These are phyloP conservation scores for Penicillium sp. DNA, from an alignment of 2,329 filamentous ascomycete genomes.

Conservation along the genomic window DNA sequence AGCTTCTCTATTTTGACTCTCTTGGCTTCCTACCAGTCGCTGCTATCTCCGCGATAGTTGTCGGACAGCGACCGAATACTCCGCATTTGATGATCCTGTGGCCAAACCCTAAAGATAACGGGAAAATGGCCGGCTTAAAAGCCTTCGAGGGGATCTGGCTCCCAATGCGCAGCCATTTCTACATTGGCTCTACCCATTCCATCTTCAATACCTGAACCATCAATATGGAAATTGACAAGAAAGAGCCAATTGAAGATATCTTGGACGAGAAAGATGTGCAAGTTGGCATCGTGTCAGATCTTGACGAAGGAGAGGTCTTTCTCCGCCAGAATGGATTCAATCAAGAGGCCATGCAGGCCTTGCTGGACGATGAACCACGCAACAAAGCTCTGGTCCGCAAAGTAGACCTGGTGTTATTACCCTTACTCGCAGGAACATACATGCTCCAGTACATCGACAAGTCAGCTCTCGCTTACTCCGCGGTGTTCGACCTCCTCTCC, in stretches of 20 bases:
- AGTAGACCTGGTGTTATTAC: conserved; percentile 55
- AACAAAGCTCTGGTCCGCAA: conserved; percentile 41
- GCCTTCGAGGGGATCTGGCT: neutral
- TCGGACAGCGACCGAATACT: conserved; percentile 17
- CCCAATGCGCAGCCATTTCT: neutral
- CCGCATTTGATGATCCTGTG: conserved; percentile 3
- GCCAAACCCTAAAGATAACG: conserved; percentile 12
- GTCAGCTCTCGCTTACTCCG: conserved; percentile 56
- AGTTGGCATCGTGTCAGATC: conserved; percentile 31
- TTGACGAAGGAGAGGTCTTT: conserved; percentile 54
- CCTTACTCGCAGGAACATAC: conserved; percentile 47
- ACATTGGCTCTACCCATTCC: neutral
- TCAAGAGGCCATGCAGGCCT: conserved; percentile 44
- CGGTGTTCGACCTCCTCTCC: conserved; percentile 58
- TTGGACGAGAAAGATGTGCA: conserved; percentile 22
- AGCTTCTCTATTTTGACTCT: neutral
- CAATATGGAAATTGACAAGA: conserved; percentile 12
- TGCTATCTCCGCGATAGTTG: neutral
- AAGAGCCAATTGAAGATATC: neutral
- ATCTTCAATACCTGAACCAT: neutral
- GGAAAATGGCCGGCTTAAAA: neutral
- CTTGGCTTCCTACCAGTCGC: neutral
- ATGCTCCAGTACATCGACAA: conserved; percentile 60
- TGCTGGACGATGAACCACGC: conserved; percentile 46
- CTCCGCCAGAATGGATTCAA: conserved; percentile 52